Conservation (phyloP, 768 basidiomycete genomes). For the Lactifluus volemus region DNA sequence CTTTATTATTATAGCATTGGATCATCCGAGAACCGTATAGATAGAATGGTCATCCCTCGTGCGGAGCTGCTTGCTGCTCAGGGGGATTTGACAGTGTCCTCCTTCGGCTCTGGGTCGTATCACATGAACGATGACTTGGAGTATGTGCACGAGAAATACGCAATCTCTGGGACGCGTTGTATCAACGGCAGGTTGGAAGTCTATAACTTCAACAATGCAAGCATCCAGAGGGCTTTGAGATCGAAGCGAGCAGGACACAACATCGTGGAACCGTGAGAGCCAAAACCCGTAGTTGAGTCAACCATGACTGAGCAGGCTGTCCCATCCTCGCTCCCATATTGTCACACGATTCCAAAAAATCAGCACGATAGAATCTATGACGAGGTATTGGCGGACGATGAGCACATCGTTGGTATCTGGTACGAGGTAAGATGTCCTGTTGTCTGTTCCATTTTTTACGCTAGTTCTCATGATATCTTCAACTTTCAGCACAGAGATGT, state of each 20-base stretch:
- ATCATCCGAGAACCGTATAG: no score
- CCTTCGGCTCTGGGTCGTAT: neutral
- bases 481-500: no score
- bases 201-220: neutral
- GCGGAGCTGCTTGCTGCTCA: neutral
- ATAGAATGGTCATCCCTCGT: neutral
- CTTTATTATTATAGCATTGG: neutral
- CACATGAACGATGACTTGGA: neutral
- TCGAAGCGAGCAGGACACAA: neutral
- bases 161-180: neutral
- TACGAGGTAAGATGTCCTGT: neutral
- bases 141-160: neutral
- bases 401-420: neutral
- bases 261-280: neutral
- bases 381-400: neutral
- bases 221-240: neutral
- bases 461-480: neutral
- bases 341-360: neutral
- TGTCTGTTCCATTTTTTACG: neutral
- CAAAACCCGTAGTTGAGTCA: neutral
- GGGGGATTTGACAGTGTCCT: neutral
- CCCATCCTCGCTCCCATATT: neutral
- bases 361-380: neutral
- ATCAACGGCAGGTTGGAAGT: neutral
- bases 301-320: neutral